Percentiles rank a stretch among this genome's conserved stretches.
Evolutionary conservation across 257 asterid genomes (phyloP).

Genomic region (Rubia yunnanensis): DNA sequence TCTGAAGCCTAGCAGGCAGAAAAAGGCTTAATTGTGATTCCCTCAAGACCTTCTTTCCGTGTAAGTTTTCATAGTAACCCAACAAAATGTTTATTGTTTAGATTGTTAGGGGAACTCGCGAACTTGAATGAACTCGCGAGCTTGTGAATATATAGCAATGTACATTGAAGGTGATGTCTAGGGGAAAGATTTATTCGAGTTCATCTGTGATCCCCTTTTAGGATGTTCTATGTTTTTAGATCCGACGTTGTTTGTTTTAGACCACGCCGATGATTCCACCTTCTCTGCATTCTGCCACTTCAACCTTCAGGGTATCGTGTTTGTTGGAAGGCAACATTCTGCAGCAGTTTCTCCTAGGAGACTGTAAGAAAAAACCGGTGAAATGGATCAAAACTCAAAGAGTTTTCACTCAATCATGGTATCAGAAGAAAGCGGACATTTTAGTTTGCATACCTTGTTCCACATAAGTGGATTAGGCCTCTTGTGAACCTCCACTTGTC

Average conservation of each 20-base stretch:
- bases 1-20: slow-evolving; percentile 48
- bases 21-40: not conserved
- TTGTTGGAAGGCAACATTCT: slow-evolving; percentile 25
- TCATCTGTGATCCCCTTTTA: slow-evolving; percentile 1
- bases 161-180: not conserved
- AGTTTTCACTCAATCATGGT: no score
- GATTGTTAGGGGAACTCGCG: no score
- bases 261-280: slow-evolving; percentile 19
- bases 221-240: not conserved
- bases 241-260: not conserved
- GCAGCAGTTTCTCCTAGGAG: slow-evolving; percentile 45
- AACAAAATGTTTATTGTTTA: not conserved
- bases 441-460: slow-evolving; percentile 26
- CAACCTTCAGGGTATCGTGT: slow-evolving; percentile 25
- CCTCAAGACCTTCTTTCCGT: not conserved
- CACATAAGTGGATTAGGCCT: slow-evolving; percentile 34
- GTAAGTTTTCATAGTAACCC: not conserved
- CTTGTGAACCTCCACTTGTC: slow-evolving; percentile 26
- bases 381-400: not conserved
- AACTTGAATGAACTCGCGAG: not conserved
- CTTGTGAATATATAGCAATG: not conserved
- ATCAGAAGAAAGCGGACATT: not conserved
- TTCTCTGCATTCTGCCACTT: slow-evolving; percentile 31
- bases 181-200: slow-evolving; percentile 2
- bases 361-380: slow-evolving; percentile 12